phyloP scores from a whole-genome alignment of 306 rosid genomes.

The Acacia melanoxylon region DNA sequence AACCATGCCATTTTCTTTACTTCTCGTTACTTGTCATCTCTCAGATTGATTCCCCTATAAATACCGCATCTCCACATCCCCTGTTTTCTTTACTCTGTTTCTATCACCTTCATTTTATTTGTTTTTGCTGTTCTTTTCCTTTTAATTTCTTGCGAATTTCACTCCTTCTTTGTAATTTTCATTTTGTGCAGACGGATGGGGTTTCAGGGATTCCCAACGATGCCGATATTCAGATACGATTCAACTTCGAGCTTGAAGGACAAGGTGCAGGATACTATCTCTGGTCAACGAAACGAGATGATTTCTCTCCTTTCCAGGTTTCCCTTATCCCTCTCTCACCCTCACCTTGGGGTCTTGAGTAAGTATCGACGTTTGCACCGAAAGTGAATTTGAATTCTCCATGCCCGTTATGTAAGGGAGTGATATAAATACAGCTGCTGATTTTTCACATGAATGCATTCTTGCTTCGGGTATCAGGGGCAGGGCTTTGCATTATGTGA shows the following conservation, averaged over 20 bases:
- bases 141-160: background rate
- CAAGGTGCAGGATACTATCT: slow-evolving; percentile 36
- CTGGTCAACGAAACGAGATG: slow-evolving; percentile 34
- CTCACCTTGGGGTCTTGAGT: background rate
- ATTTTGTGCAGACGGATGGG: background rate
- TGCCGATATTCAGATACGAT: background rate
- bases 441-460: background rate
- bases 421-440: background rate
- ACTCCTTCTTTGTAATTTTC: background rate
- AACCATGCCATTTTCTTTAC: slow-evolving; percentile 29
- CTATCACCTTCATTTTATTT: background rate
- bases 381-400: background rate
- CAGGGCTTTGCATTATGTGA: background rate
- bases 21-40: background rate
- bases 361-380: background rate
- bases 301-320: slow-evolving; percentile 50
- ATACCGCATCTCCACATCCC: background rate
- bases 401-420: background rate
- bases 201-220: background rate
- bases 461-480: background rate
- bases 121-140: background rate
- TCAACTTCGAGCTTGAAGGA: slow-evolving; percentile 33
- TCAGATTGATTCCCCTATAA: background rate
- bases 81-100: background rate
- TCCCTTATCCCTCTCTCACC: background rate